phyloP scores from a whole-genome alignment of 257 asterid genomes.

The Solanum virginianum region DNA sequence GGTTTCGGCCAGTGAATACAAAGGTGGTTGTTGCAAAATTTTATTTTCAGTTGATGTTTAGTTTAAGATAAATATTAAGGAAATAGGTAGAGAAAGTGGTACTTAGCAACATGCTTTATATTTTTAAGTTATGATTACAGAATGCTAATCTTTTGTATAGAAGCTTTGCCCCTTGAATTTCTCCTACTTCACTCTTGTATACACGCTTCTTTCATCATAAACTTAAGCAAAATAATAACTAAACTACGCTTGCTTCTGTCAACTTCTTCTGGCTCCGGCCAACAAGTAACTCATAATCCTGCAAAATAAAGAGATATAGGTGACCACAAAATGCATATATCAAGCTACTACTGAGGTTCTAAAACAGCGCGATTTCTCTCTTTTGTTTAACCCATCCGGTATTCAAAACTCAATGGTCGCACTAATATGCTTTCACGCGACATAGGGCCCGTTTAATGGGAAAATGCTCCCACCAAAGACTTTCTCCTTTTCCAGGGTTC shows the following conservation, averaged over 20 bases:
- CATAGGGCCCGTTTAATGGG: not conserved
- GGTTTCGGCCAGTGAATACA: not conserved
- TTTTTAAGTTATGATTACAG: not conserved
- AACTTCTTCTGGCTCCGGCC: constrained; percentile 27
- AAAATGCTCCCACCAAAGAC: not conserved
- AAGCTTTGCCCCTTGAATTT: not conserved
- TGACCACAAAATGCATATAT: not conserved
- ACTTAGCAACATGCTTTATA: not conserved
- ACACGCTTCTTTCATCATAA: not conserved
- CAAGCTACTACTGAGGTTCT: not conserved
- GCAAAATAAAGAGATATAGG: not conserved
- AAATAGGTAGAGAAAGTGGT: not conserved
- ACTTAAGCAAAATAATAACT: not conserved
- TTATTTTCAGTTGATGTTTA: not conserved
- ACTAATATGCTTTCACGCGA: not conserved
- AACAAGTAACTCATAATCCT: constrained; percentile 59
- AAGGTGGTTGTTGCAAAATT: not conserved
- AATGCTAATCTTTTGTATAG: not conserved
- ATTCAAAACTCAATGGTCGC: not conserved
- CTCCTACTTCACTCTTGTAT: not conserved
- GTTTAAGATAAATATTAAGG: not conserved
- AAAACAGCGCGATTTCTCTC: not conserved
- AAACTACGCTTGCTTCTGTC: constrained; percentile 34
- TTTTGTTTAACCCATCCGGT: not conserved
- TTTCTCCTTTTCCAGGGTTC: not conserved